Evolutionary conservation across 2,329 filamentous ascomycete species (phyloP).

Genomic region (Colletotrichum costaricense): DNA sequence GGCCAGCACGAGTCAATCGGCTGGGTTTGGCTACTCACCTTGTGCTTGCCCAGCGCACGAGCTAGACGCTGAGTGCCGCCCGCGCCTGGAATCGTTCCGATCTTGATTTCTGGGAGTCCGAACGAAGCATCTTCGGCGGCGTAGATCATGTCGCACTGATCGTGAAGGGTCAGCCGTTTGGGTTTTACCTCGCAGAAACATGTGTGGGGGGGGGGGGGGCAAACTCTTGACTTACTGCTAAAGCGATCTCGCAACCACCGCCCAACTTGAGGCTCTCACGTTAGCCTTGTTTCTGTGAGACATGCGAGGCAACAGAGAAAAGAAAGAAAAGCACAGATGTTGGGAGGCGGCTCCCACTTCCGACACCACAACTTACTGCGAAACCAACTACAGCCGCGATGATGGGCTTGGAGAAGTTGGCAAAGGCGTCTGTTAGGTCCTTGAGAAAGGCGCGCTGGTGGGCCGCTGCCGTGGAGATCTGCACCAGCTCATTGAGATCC

Average conservation of each 20-base stretch:
- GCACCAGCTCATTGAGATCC: conserved; percentile 39
- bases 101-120: conserved; percentile 52
- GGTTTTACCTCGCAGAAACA: not conserved
- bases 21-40: conserved; percentile 41
- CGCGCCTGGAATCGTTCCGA: conserved; percentile 53
- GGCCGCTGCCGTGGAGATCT: conserved; percentile 39
- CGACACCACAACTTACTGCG: conserved; percentile 52
- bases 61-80: conserved; percentile 55
- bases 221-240: conserved; percentile 48
- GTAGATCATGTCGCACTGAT: conserved; percentile 53
- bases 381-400: conserved; percentile 62
- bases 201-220: not conserved
- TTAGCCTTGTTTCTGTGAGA: conserved; percentile 11
- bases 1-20: conserved; percentile 42
- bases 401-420: conserved; percentile 56
- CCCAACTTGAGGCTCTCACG: conserved; percentile 48
- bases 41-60: conserved; percentile 53
- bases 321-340: not conserved
- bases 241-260: conserved; percentile 61
- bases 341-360: not conserved
- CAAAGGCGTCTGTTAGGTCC: conserved; percentile 52
- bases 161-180: not conserved
- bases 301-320: not conserved
- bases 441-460: conserved; percentile 43
- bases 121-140: conserved; percentile 49